Evolutionary conservation across 176 grass and related monocot species (phyloP).

Genomic region (Phyllostachys edulis): DNA sequence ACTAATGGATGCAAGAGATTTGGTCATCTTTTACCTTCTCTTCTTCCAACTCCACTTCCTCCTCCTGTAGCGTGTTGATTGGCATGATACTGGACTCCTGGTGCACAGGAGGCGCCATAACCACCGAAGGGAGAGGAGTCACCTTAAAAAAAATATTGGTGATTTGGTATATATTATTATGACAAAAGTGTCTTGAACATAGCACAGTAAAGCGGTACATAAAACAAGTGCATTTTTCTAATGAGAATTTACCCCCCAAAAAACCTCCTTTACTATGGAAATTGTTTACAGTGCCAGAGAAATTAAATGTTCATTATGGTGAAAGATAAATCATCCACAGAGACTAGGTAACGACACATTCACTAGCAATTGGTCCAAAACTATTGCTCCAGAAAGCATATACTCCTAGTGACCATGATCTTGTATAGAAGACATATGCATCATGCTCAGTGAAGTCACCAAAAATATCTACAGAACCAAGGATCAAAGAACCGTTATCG

Average conservation of each 20-base stretch:
- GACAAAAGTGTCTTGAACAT: not conserved
- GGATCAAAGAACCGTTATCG: too few relatives aligned
- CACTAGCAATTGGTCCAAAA: not conserved
- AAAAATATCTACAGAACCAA: not conserved
- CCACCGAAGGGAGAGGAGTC: not conserved
- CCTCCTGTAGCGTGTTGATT: not conserved
- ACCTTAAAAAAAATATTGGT: slow-evolving; percentile 4
- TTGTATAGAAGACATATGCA: not conserved
- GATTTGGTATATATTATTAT: slow-evolving; percentile 9
- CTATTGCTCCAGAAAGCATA: not conserved
- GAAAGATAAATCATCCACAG: not conserved
- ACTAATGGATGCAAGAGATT: not conserved
- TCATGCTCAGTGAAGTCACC: not conserved
- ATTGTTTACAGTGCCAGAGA: not conserved
- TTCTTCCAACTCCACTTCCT: slow-evolving; percentile 18
- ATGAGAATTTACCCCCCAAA: not conserved
- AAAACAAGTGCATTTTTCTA: not conserved
- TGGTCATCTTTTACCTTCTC: slow-evolving; percentile 19
- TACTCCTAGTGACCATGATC: not conserved
- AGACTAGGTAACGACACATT: not conserved
- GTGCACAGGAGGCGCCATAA: slow-evolving; percentile 20
- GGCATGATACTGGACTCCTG: not conserved
- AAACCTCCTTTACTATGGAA: not conserved
- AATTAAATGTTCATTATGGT: not conserved
- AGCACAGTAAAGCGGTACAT: not conserved